Evolutionary conservation across 768 basidiomycete genomes (phyloP).

Genomic region (Tylopilus sp.): DNA sequence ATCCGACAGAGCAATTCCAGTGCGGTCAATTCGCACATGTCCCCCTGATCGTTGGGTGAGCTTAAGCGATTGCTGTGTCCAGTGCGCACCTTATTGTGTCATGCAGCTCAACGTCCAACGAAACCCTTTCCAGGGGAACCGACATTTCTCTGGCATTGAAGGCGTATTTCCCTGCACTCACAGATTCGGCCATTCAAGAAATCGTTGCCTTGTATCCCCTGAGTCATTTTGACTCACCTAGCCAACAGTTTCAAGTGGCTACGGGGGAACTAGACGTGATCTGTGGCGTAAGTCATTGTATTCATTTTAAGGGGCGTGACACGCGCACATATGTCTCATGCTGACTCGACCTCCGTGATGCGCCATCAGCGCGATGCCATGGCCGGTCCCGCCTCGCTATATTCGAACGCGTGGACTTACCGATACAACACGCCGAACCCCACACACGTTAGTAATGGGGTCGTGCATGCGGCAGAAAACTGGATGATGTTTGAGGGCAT

Average conservation of each 20-base stretch:
- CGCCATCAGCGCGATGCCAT: conserved; percentile 41
- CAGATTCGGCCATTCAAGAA: conserved; percentile 35
- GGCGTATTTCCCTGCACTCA: conserved; percentile 44
- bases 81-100: neutral
- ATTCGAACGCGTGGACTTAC: conserved; percentile 46
- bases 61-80: conserved; percentile 3
- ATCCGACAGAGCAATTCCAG: conserved; percentile 45
- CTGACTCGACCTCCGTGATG: conserved; percentile 1
- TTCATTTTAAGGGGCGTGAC: neutral
- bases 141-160: conserved; percentile 35
- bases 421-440: conserved; percentile 58
- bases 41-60: conserved; percentile 58
- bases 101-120: conserved; percentile 54
- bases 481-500: conserved; percentile 67
- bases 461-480: conserved; percentile 56
- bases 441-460: conserved; percentile 33
- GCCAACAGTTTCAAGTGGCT: conserved; percentile 41
- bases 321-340: neutral
- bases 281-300: conserved; percentile 46
- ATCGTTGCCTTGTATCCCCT: conserved; percentile 42
- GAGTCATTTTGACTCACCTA: conserved; percentile 40
- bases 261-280: conserved; percentile 49
- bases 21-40: conserved; percentile 46
- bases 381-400: conserved; percentile 37
- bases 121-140: conserved; percentile 46